A percentile compares a stretch with the other conserved stretches of the same genome.
These are phyloP conservation scores for Isatis tinctoria DNA, from an alignment of 345 rosid genomes.

Conservation along the genomic window DNA sequence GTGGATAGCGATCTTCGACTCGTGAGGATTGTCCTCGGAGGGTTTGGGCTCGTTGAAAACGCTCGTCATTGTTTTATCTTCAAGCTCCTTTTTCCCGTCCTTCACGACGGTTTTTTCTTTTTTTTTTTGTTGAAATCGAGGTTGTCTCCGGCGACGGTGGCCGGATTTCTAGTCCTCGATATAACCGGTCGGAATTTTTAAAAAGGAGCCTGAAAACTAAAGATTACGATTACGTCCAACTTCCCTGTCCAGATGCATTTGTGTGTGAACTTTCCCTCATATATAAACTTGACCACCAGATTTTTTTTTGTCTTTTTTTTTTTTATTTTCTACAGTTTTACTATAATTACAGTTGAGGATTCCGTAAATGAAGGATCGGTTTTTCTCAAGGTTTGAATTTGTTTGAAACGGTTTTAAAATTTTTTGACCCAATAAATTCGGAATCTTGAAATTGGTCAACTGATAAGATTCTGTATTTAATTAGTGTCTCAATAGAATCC, in stretches of 20 bases:
- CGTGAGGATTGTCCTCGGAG: slow-evolving; percentile 13
- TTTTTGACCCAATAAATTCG: neutral
- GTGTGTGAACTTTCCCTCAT: neutral
- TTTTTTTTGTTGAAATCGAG: neutral
- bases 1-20: slow-evolving; percentile 26
- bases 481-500: neutral
- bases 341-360: neutral
- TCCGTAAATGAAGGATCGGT: neutral
- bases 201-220: slow-evolving; percentile 14
- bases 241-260: neutral
- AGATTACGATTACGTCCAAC: slow-evolving; percentile 15
- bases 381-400: neutral
- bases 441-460: slow-evolving; percentile 7
- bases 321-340: slow-evolving; percentile 11
- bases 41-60: slow-evolving; percentile 23
- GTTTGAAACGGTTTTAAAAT: neutral
- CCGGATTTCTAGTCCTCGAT: slow-evolving; percentile 19
- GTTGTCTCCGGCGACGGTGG: slow-evolving; percentile 26
- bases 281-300: slow-evolving; percentile 11
- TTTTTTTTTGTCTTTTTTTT: neutral
- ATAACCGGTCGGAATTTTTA: slow-evolving; percentile 9
- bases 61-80: slow-evolving; percentile 25
- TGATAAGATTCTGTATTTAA: neutral
- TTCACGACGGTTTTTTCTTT: slow-evolving; percentile 11
- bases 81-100: slow-evolving; percentile 23